These are phyloP conservation scores for Cryphonectria nitschkei DNA, from an alignment of 2,329 filamentous ascomycete genomes.

Conservation along the genomic window DNA sequence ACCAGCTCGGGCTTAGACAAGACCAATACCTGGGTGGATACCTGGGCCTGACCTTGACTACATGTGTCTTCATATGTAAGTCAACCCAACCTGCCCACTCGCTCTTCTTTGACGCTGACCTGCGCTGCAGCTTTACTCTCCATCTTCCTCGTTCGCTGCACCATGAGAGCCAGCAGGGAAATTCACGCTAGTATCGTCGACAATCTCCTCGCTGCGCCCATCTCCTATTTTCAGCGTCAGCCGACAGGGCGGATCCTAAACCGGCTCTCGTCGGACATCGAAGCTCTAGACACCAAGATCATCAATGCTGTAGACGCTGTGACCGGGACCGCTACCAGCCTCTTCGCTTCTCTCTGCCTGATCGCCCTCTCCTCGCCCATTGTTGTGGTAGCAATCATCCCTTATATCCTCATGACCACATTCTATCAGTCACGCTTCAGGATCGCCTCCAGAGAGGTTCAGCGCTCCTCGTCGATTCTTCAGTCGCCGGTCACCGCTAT, in stretches of 20 bases:
- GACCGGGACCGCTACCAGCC: not conserved
- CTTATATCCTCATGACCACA: conserved; percentile 7
- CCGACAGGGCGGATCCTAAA: conserved; percentile 18
- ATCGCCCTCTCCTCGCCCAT: conserved; percentile 13
- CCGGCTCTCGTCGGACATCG: conserved; percentile 15
- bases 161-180: conserved; percentile 1
- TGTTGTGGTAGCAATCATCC: conserved; percentile 2
- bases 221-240: conserved; percentile 16
- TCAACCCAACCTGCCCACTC: not conserved
- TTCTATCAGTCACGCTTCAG: conserved; percentile 15
- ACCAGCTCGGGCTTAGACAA: conserved; percentile 3
- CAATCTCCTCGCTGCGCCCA: conserved; percentile 9
- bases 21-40: conserved; percentile 16
- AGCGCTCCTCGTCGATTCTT: conserved; percentile 13
- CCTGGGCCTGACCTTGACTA: conserved; percentile 4
- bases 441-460: conserved; percentile 3
- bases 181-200: conserved; percentile 6
- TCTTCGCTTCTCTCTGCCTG: conserved; percentile 17
- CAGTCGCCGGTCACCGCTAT: conserved; percentile 16
- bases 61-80: conserved; percentile 5
- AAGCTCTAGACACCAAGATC: conserved; percentile 12
- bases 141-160: not conserved
- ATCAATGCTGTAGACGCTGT: conserved; percentile 7
- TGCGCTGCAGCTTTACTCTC: not conserved
- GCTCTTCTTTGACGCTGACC: not conserved